These are phyloP conservation scores for Penicillium sp. DNA, from an alignment of 2,329 filamentous ascomycete genomes.

Conservation along the genomic window DNA sequence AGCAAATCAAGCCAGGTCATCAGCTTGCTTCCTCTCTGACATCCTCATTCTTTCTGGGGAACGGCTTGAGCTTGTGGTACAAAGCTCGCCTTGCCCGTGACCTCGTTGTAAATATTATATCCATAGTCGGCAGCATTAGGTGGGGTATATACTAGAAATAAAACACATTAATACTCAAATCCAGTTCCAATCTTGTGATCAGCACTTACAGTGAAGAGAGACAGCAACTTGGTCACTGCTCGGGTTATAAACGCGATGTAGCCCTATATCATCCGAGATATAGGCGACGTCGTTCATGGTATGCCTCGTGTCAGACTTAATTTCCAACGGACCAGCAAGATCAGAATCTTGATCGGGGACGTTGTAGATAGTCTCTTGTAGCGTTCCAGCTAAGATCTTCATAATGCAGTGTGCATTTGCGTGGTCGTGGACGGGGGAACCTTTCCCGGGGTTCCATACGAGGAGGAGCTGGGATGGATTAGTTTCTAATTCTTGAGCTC, in stretches of 20 bases:
- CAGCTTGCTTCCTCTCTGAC: background rate
- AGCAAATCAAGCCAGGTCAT: background rate
- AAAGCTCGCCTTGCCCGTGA: slow-evolving; percentile 25
- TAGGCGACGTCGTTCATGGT: slow-evolving; percentile 30
- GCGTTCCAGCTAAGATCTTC: slow-evolving; percentile 32
- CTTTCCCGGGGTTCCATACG: slow-evolving; percentile 37
- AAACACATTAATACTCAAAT: background rate
- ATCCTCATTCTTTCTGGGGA: slow-evolving; percentile 1
- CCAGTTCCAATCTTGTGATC: too few relatives aligned
- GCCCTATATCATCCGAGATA: slow-evolving; percentile 31
- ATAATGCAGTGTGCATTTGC: slow-evolving; percentile 38
- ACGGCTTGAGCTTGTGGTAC: slow-evolving; percentile 25
- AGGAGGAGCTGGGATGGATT: slow-evolving; percentile 22
- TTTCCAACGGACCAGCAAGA: slow-evolving; percentile 15
- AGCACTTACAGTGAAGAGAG: slow-evolving; percentile 29
- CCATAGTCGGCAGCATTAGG: slow-evolving; percentile 34
- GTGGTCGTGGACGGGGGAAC: slow-evolving; percentile 35
- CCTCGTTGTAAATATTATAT: slow-evolving; percentile 30
- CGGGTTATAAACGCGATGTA: slow-evolving; percentile 32
- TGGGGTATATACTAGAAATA: slow-evolving; percentile 27
- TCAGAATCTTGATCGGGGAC: slow-evolving; percentile 13
- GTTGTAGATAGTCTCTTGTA: slow-evolving; percentile 29
- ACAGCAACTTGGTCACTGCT: slow-evolving; percentile 26
- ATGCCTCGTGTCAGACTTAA: slow-evolving; percentile 25
- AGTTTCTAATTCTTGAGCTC: background rate